phyloP scores from a whole-genome alignment of 306 rosid species.

The Quercus variabilis region DNA sequence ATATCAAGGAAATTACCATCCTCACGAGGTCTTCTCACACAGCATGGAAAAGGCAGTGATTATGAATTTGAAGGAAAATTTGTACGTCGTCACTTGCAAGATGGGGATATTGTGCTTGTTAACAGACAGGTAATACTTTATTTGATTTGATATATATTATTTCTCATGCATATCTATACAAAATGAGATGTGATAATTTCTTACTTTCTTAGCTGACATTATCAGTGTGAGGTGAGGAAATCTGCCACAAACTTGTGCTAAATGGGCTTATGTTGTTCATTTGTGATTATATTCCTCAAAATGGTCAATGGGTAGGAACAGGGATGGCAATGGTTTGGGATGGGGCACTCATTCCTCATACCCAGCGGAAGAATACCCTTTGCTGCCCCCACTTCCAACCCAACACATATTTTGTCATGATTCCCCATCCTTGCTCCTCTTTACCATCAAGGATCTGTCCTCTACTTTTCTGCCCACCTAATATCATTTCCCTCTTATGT shows the following conservation, averaged over 20 bases:
- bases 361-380: too few relatives aligned
- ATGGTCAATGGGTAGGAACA: too few relatives aligned
- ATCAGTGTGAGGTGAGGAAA: neutral
- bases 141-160: slow-evolving; percentile 17
- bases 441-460: too few relatives aligned
- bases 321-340: too few relatives aligned
- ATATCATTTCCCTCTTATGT: too few relatives aligned
- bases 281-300: neutral
- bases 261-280: neutral
- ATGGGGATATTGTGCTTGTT: slow-evolving; percentile 94
- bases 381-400: too few relatives aligned
- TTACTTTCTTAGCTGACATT: neutral
- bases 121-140: slow-evolving; percentile 75
- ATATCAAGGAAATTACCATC: slow-evolving; percentile 69
- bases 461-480: too few relatives aligned
- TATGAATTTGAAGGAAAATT: slow-evolving; percentile 75
- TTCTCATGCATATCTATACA: neutral
- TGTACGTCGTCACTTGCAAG: slow-evolving; percentile 85
- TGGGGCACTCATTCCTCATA: too few relatives aligned
- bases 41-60: slow-evolving; percentile 54
- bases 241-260: neutral
- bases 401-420: too few relatives aligned
- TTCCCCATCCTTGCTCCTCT: too few relatives aligned
- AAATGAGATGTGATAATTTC: neutral
- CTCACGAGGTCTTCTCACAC: slow-evolving; percentile 65